phyloP scores from a whole-genome alignment of 305 asterid genomes.

The Salvia sclarea region DNA sequence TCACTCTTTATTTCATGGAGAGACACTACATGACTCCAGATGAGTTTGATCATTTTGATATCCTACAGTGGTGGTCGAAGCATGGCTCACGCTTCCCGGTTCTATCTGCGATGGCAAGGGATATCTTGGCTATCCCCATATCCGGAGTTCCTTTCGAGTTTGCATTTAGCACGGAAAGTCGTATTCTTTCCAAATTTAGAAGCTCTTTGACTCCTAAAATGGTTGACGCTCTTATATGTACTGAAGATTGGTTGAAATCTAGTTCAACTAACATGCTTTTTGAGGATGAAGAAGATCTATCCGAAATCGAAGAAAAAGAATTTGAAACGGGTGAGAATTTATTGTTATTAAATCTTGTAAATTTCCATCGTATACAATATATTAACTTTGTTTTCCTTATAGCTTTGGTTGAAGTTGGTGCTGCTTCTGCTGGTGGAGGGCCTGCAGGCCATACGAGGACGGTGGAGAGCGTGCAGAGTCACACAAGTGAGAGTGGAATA shows the following conservation, averaged over 20 bases:
- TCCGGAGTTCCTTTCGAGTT: neutral
- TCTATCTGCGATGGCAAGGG: neutral
- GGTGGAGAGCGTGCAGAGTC: too few species aligned
- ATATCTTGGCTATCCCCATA: conserved; percentile 7
- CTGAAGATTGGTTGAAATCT: neutral
- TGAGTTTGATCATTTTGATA: neutral
- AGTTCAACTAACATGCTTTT: neutral
- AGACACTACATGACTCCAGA: neutral
- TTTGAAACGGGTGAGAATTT: too few species aligned
- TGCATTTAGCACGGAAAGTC: neutral
- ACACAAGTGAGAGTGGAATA: too few species aligned
- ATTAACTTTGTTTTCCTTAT: too few species aligned
- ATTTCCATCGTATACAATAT: too few species aligned
- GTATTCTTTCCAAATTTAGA: neutral
- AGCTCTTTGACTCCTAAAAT: neutral
- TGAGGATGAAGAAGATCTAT: neutral
- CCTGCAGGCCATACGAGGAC: too few species aligned
- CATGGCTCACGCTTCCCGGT: neutral
- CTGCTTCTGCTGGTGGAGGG: too few species aligned
- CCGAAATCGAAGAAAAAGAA: too few species aligned
- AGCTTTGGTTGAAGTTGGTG: too few species aligned
- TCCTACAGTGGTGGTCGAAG: neutral
- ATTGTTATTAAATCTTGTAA: too few species aligned
- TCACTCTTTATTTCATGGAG: too few species aligned
- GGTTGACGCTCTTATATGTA: neutral